Evolutionary conservation across 139 green algal species (phyloP).

Genomic region (Edaphochlamys debaryana): DNA sequence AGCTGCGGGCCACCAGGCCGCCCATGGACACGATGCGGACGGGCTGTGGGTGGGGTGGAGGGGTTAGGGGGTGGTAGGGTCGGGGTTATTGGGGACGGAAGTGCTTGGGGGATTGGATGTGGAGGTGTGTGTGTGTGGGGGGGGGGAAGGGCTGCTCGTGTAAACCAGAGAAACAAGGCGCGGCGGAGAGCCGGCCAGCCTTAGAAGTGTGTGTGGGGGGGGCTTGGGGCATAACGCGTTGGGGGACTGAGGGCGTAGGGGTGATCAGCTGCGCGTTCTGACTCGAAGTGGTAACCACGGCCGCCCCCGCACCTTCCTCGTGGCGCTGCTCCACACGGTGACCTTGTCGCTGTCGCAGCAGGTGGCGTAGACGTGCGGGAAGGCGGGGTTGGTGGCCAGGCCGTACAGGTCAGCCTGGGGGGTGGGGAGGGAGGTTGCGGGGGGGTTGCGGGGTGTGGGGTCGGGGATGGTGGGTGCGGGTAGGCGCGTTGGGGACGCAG

Average conservation of each 20-base stretch:
- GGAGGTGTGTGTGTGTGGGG: too few relatives aligned
- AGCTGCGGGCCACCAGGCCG: constrained; percentile 34
- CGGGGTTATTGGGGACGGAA: neutral
- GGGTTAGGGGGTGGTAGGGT: neutral
- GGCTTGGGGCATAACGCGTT: too few relatives aligned
- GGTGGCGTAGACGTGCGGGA: constrained; percentile 73
- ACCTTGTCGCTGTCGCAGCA: constrained; percentile 59
- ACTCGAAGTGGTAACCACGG: too few relatives aligned
- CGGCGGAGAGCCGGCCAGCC: too few relatives aligned
- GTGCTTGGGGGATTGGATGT: too few relatives aligned
- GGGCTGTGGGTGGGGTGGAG: constrained; percentile 40
- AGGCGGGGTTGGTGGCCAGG: constrained; percentile 66
- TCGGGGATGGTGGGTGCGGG: neutral
- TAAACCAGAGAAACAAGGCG: too few relatives aligned
- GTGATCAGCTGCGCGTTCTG: too few relatives aligned
- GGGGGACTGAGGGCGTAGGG: neutral
- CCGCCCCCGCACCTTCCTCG: constrained; percentile 53
- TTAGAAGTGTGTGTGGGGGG: too few relatives aligned
- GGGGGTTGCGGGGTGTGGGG: neutral
- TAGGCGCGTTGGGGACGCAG: too few relatives aligned
- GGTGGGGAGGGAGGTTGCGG: neutral
- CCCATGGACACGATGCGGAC: constrained; percentile 63
- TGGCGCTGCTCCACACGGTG: constrained; percentile 58
- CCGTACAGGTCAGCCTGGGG: constrained; percentile 60
- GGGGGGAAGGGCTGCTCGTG: too few relatives aligned